These are phyloP conservation scores for Exophiala sideris DNA, from an alignment of 2,329 filamentous ascomycete species.

Conservation along the genomic window DNA sequence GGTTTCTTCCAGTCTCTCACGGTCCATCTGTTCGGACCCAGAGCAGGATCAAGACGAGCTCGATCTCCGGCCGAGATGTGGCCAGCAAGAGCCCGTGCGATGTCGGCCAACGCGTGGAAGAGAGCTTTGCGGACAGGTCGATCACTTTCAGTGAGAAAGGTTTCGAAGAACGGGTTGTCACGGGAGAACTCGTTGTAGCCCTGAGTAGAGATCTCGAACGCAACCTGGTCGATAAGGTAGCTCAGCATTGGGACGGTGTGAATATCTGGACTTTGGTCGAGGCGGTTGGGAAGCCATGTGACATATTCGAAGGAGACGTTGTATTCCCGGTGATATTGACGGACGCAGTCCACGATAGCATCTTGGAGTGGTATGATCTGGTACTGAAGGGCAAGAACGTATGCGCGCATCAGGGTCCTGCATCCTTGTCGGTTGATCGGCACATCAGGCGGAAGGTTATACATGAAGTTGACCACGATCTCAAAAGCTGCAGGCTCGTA, in stretches of 20 bases:
- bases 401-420: conserved; percentile 17
- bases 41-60: conserved; percentile 14
- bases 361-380: conserved; percentile 23
- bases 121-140: conserved; percentile 12
- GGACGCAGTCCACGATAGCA: conserved; percentile 22
- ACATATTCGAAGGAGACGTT: conserved; percentile 23
- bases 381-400: conserved; percentile 24
- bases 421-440: background rate
- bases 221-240: conserved; percentile 26
- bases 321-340: conserved; percentile 15
- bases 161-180: conserved; percentile 14
- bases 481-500: conserved; percentile 19
- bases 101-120: conserved; percentile 15
- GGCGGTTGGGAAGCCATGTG: conserved; percentile 19
- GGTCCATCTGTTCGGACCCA: conserved; percentile 13
- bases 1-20: conserved; percentile 1
- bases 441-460: conserved; percentile 13
- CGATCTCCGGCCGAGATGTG: background rate
- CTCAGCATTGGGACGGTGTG: conserved; percentile 12
- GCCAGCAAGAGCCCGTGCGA: conserved; percentile 4
- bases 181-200: conserved; percentile 15
- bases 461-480: conserved; percentile 23
- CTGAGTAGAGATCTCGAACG: conserved; percentile 22
- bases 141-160: conserved; percentile 8
- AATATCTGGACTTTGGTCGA: conserved; percentile 6